These are phyloP conservation scores for Neurospora pannonica DNA, from an alignment of 495 filamentous ascomycete species.

Conservation along the genomic window DNA sequence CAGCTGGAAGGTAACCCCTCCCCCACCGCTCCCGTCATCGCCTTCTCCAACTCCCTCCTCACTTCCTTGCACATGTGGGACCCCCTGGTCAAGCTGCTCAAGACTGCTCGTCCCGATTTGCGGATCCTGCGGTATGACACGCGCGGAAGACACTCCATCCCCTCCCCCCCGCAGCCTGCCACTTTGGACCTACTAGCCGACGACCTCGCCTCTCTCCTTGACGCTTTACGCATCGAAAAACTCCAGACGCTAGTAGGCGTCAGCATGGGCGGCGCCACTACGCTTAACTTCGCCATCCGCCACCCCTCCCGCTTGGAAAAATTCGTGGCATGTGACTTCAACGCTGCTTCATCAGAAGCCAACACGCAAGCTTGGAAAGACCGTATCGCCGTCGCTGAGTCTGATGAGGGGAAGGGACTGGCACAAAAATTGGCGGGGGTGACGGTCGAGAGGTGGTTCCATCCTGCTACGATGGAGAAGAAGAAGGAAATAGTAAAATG, in stretches of 20 bases:
- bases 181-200: slow-evolving; percentile 55
- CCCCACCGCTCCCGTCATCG: slow-evolving; percentile 55
- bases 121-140: slow-evolving; percentile 63
- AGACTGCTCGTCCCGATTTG: slow-evolving; percentile 48
- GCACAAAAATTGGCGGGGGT: slow-evolving; percentile 43
- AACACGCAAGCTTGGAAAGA: slow-evolving; percentile 71
- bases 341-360: slow-evolving; percentile 53
- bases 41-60: slow-evolving; percentile 68
- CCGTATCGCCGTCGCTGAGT: slow-evolving; percentile 58
- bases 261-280: slow-evolving; percentile 66
- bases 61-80: slow-evolving; percentile 71
- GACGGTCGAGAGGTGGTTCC: slow-evolving; percentile 71
- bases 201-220: slow-evolving; percentile 51
- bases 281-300: slow-evolving; percentile 58
- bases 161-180: slow-evolving; percentile 26
- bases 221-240: slow-evolving; percentile 50
- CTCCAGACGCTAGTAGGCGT: slow-evolving; percentile 61
- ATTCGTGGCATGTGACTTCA: slow-evolving; percentile 73
- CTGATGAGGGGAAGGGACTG: slow-evolving; percentile 37
- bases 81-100: slow-evolving; percentile 51
- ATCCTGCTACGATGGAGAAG: slow-evolving; percentile 42
- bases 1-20: slow-evolving; percentile 62
- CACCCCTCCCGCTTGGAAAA: slow-evolving; percentile 47
- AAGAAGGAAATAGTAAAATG: slow-evolving; percentile 42
- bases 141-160: slow-evolving; percentile 52